Evolutionary conservation across 2,329 filamentous ascomycete genomes (phyloP), one percentile per base, ranked within the genome.

Genomic region (Fusarium sp.): DNA sequence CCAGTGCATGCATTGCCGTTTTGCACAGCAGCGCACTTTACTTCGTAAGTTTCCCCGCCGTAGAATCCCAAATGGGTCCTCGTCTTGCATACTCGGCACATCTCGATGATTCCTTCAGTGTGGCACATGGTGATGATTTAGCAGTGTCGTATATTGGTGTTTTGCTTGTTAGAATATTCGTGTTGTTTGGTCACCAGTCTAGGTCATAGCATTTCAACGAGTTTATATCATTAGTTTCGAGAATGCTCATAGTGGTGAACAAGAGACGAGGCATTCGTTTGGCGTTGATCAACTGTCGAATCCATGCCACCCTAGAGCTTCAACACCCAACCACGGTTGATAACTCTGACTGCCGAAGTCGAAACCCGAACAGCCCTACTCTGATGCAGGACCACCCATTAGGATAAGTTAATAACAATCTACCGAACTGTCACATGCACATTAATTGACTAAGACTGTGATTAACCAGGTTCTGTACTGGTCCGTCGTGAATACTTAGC

Each of bases 331-430:
- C 58, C 21, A 20, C n/a, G 10, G 27, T 53, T 48, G 32, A 43
- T 51, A 64, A 45, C 25, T 34, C 37, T n/a, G 30, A 66, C 30
- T 61, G 55, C 63, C 60, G 62, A 66, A 55, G 28, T 41, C 34
- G 49, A 61, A 41, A 42, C 61, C 53, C 37, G 55, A 48, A 53
- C 8, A 48, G 47, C 21, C 30, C 54, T 45, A 48, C 37, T 41
- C 30, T 41, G 43, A 55, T 61, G 63, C 48, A 66, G 25, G 55
- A 20, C 18, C 48, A 46, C 37, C 55, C 55, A 50, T 66, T 45
- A 25, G 63, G 55, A 40, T 25, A 59, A 25, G 42, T 47, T 16
- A 49, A 34, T 21, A 43, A 34, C 7, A 37, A 43, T 48, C 55
- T 66, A n/a, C 48, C 62, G 55, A 53, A 18, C 37, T 48, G 41